A percentile compares a stretch with the other conserved stretches of the same genome.
Evolutionary conservation across 257 asterid genomes (phyloP).

Genomic region (Echites panduratus): DNA sequence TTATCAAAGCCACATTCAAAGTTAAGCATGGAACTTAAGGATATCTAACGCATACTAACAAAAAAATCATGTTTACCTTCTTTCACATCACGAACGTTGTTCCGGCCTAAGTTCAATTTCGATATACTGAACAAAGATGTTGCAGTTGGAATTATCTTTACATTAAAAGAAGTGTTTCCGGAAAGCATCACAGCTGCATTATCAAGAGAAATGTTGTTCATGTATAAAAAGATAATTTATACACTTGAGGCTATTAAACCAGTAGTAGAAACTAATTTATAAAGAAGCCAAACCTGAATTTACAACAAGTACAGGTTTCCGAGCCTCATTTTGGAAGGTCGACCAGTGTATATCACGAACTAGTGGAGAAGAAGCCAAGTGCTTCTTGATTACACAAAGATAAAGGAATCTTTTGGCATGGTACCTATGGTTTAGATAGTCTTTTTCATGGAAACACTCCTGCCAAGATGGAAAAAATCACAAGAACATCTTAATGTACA

Average conservation of each 20-base stretch:
- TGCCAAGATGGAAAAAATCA: conserved; percentile 29
- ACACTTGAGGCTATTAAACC: background rate
- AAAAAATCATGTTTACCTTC: conserved; percentile 43
- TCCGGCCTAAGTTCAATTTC: conserved; percentile 62
- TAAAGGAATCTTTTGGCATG: conserved; percentile 91
- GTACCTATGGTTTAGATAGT: conserved; percentile 85
- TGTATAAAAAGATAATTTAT: background rate
- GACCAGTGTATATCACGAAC: conserved; percentile 64
- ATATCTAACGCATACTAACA: background rate
- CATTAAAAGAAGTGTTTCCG: conserved; percentile 39
- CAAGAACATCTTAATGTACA: background rate
- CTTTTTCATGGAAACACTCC: conserved; percentile 95
- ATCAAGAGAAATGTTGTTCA: conserved; percentile 11
- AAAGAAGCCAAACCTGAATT: conserved; percentile 53
- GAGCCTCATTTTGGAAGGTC: conserved; percentile 82
- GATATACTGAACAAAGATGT: conserved; percentile 59
- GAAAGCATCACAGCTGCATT: conserved; percentile 50
- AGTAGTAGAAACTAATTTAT: background rate
- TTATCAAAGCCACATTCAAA: conserved; percentile 18
- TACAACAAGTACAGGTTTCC: conserved; percentile 76
- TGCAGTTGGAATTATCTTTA: conserved; percentile 83
- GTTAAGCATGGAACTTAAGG: conserved; percentile 5
- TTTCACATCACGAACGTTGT: conserved; percentile 57
- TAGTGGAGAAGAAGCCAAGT: conserved; percentile 42
- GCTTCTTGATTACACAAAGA: conserved; percentile 71